Base-by-base conservation (phyloP, 1,284 basidiomycete genomes). In the Hymenochaete sp. region DNA sequence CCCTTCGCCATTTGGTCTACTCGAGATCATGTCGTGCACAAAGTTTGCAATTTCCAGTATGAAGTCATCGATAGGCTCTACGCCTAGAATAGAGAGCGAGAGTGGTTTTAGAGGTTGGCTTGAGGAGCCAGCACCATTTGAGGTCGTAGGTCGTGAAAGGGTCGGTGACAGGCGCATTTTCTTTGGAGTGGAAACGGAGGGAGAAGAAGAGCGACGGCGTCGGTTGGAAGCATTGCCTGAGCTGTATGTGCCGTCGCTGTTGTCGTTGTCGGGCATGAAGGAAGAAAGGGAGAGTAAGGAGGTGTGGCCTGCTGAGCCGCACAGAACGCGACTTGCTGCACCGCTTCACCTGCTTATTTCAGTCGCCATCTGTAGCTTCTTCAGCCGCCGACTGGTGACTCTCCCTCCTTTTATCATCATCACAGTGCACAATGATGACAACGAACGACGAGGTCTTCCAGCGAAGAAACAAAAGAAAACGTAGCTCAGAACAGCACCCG, bases 1-100 rank as follows among this genome's bases (percentile, higher is more conserved):
- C 5, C 70, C 64, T 1, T 46, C 48, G 42, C 67, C 53, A 51
- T 77, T 70, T 24, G 56, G 71, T 16, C 71, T 70, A 10, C 66
- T 76, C 49, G 60, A 58, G 52, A 87, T 77, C 66, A 72, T 77
- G 56, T 79, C 77, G 62, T 86, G 76, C 19, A 98, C 71, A 65
- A 92, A 98, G 62, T 97, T 90, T 19, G 89, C 93, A 38, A 98
- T 75, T 56, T 89, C 83, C 57, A 77, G 77, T 50, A 93, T 91
- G 60, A 35, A 93, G 60, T 97, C 93, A 64, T 98, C 93, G 31
- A 93, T 67, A 2, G 95, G 93, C 57, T 93, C 89, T 40, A 93
- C 81, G 47, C 89, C 90, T 36, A 98, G 82, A 55, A 97, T 90
- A 16, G 87, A 91, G 16, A 91, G 75, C 18, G 89, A 88, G 24